These are phyloP conservation scores for Penicillium coffeae DNA, from an alignment of 495 filamentous ascomycete species.

Conservation along the genomic window DNA sequence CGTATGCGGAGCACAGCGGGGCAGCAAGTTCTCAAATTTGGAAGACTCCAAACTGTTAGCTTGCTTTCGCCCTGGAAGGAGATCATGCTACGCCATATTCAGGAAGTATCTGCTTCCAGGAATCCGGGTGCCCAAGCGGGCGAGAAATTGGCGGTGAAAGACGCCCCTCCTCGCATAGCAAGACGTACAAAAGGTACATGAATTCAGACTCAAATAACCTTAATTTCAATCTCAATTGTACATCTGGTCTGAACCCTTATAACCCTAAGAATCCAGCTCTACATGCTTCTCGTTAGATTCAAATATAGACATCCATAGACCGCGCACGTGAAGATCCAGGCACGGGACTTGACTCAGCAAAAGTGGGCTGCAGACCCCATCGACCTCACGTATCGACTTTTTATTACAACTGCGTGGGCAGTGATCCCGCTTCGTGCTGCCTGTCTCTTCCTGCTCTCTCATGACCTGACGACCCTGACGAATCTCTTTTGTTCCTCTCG, in stretches of 20 bases:
- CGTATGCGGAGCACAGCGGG: background rate
- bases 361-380: slow-evolving; percentile 6
- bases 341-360: slow-evolving; percentile 3
- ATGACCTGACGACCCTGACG: slow-evolving; percentile 48
- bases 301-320: background rate
- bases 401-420: slow-evolving; percentile 10
- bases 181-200: background rate
- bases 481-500: slow-evolving; percentile 41
- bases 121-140: background rate
- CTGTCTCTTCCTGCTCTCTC: slow-evolving; percentile 23
- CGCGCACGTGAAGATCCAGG: slow-evolving; percentile 1
- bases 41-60: no score
- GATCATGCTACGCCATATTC: background rate
- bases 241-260: no score
- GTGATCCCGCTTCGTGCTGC: slow-evolving; percentile 18
- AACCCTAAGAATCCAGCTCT: background rate
- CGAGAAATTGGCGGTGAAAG: slow-evolving; percentile 8
- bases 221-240: no score
- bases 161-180: background rate
- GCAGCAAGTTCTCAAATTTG: background rate
- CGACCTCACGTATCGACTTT: slow-evolving; percentile 1
- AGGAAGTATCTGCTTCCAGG: background rate
- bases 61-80: background rate
- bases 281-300: background rate
- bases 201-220: background rate